Evolutionary conservation across 352 stramenopile species (phyloP).

Genomic region (Phytophthora europaea): DNA sequence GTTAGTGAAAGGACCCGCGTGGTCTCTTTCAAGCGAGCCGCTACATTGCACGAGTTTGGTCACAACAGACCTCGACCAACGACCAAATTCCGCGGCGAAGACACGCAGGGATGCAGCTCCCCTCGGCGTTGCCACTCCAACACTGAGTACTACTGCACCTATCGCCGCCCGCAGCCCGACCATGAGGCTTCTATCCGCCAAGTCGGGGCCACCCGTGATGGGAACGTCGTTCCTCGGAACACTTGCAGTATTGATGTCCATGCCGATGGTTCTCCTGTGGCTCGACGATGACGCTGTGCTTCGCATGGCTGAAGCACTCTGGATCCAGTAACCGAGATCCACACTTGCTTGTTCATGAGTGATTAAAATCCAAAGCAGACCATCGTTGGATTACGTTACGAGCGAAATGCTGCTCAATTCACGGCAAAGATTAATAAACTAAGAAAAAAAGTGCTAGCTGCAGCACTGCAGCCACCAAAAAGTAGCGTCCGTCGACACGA

Average conservation of each 20-base stretch:
- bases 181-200: constrained; percentile 6
- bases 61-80: background rate
- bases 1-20: constrained; percentile 6
- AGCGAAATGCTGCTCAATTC: constrained; percentile 12
- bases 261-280: constrained; percentile 28
- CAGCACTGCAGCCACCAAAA: constrained; percentile 16
- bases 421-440: constrained; percentile 16
- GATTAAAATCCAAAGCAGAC: constrained; percentile 5
- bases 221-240: constrained; percentile 15
- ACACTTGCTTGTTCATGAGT: background rate
- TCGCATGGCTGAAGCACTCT: constrained; percentile 13
- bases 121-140: constrained; percentile 10
- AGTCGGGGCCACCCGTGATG: background rate
- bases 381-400: constrained; percentile 6
- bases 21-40: constrained; percentile 1
- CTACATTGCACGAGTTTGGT: background rate
- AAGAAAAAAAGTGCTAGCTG: constrained; percentile 12
- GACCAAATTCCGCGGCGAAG: background rate
- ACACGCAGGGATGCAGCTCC: constrained; percentile 12
- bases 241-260: constrained; percentile 12
- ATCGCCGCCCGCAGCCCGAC: constrained; percentile 12
- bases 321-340: constrained; percentile 10
- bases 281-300: constrained; percentile 27
- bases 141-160: background rate
- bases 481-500: constrained; percentile 8